Conservation (phyloP, 352 stramenopile species). For the Peronospora belbahrii region DNA sequence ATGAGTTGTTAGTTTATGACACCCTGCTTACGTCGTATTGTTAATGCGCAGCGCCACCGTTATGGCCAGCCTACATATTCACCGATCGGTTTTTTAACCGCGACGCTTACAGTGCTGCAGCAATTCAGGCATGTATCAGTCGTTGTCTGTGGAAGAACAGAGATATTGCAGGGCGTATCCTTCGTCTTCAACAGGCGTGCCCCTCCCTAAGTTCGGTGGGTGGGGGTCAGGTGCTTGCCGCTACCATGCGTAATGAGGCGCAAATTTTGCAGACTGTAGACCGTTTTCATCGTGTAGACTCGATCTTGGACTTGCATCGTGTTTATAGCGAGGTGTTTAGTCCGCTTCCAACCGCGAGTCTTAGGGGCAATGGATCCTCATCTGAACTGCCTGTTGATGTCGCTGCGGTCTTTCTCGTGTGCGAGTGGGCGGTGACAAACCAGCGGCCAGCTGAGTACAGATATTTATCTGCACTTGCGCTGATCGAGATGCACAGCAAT, state of each 20-base stretch:
- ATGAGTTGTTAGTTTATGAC: neutral
- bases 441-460: constrained; percentile 75
- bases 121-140: constrained; percentile 47
- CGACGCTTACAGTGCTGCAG: constrained; percentile 30
- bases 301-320: constrained; percentile 53
- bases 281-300: constrained; percentile 71
- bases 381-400: constrained; percentile 59
- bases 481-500: constrained; percentile 81
- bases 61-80: constrained; percentile 68
- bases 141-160: constrained; percentile 40
- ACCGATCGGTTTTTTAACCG: constrained; percentile 67
- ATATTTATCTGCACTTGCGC: constrained; percentile 65
- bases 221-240: constrained; percentile 23
- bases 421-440: constrained; percentile 77
- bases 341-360: constrained; percentile 28
- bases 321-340: constrained; percentile 73
- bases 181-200: constrained; percentile 55
- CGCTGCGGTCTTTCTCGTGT: constrained; percentile 62
- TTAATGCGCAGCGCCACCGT: constrained; percentile 41
- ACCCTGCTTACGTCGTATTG: constrained; percentile 3
- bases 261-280: constrained; percentile 74
- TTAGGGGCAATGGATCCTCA: constrained; percentile 8
- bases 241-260: constrained; percentile 60
- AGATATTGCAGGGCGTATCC: constrained; percentile 58
- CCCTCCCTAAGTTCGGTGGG: constrained; percentile 20